Conservation (phyloP, 1,284 basidiomycete species). For the Heterobasidion occidentale region DNA sequence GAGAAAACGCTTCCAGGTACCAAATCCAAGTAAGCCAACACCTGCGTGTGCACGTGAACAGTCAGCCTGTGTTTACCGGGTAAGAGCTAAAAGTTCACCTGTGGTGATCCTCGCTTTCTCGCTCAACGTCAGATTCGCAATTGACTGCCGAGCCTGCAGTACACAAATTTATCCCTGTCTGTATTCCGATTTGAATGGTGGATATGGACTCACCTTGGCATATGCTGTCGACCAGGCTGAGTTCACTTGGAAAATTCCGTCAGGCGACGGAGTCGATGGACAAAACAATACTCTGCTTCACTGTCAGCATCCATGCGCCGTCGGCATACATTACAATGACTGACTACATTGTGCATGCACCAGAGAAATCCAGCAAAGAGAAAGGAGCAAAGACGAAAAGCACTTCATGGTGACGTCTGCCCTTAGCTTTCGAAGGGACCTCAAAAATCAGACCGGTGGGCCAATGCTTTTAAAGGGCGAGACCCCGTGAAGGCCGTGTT, state of each 20-base stretch:
- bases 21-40: not conserved
- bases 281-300: not conserved
- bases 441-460: not conserved
- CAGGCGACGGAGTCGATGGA: not conserved
- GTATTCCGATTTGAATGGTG: not conserved
- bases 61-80: not conserved
- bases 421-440: not conserved
- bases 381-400: not conserved
- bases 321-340: not conserved
- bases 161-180: not conserved
- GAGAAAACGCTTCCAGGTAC: not conserved
- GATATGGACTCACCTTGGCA: conserved; percentile 28
- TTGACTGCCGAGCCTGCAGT: conserved; percentile 33
- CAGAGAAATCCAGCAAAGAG: not conserved
- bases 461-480: not conserved
- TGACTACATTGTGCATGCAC: not conserved
- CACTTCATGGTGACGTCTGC: not conserved
- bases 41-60: not conserved
- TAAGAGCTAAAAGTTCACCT: conserved; percentile 23
- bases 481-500: not conserved
- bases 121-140: conserved; percentile 38
- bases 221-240: conserved; percentile 50
- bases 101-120: conserved; percentile 53
- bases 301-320: not conserved
- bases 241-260: conserved; percentile 8